Evolutionary conservation across 129 eudicot genomes (phyloP), one percentile per base, ranked within the genome.

Genomic region (Saposhnikovia divaricata): DNA sequence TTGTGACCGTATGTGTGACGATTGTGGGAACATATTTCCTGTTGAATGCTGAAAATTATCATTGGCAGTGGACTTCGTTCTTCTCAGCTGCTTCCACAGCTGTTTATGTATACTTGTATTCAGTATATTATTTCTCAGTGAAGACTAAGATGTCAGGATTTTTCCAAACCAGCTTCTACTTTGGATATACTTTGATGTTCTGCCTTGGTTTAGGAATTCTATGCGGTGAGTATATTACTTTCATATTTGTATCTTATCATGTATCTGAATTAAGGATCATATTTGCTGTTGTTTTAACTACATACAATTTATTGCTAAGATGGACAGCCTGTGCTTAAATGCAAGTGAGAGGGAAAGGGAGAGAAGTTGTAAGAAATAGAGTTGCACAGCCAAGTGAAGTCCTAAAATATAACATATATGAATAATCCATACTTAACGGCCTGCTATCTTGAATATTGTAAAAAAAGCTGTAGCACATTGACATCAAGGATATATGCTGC

Each of bases 11-110:
- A 72, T 92, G 97, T 44, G 97, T 92, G 85, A 92, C 97, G 16
- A 92, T 90, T 78, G 97, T 92, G 78, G 97, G 96, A 78, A 88
- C 97, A 78, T 92, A 92, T 77, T 92, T 92, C 92, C 80, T 92
- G 88, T 86, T 92, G 78, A 90, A 92, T 79, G 97, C 97, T 34
- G 97, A 92, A 89, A 92, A 92, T 81, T 92, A 92, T 68, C 91
- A 92, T 84, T 92, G 97, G 97, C 96, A 92, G 77, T 92, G 96
- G 96, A 92, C 97, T 78, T 90, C 97, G 1, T 92, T 92, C 90
- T 87, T 88, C 85, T 92, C 97, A 4, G 97, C 97, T 34, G 91
- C 91, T 31, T 92, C 97, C 43, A 92, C 97, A 68, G 96, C 93
- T 80, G 80, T 92, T 50, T 92, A 92, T 51, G 97, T 92, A 31